Evolutionary conservation across 2,329 filamentous ascomycete genomes (phyloP).

Genomic region (Aspergillus sp.): DNA sequence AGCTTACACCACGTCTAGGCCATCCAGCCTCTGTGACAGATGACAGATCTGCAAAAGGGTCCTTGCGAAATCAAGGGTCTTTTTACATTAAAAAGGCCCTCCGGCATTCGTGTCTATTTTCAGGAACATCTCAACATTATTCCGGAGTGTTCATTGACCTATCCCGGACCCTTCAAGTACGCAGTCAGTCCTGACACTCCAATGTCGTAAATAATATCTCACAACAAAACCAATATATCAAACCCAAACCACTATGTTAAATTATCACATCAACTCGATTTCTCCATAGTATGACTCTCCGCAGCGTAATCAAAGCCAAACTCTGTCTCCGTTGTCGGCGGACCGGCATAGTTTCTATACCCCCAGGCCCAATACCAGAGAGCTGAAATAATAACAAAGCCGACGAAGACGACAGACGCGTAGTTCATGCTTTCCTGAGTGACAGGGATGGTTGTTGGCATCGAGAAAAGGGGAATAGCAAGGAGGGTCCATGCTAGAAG

Average conservation of each 20-base stretch:
- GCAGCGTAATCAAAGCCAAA: not conserved
- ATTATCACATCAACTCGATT: not conserved
- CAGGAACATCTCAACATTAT: too few relatives aligned
- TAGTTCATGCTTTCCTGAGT: conserved; percentile 66
- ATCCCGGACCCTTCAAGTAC: too few relatives aligned
- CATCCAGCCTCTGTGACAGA: too few relatives aligned
- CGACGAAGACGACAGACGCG: conserved; percentile 70
- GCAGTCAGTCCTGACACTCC: too few relatives aligned
- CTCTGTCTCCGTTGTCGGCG: conserved; percentile 10
- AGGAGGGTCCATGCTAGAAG: conserved; percentile 60
- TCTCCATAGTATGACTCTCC: not conserved
- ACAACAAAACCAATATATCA: not conserved
- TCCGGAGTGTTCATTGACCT: too few relatives aligned
- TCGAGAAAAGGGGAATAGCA: conserved; percentile 68
- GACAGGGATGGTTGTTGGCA: conserved; percentile 57
- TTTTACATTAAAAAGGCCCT: too few relatives aligned
- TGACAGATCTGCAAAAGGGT: too few relatives aligned
- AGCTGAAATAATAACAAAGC: conserved; percentile 60
- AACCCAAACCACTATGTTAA: not conserved
- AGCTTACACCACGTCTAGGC: too few relatives aligned
- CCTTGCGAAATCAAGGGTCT: too few relatives aligned
- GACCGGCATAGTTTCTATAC: conserved; percentile 54
- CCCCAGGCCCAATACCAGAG: conserved; percentile 71
- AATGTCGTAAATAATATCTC: not conserved
- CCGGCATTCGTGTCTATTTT: too few relatives aligned